phyloP scores from a whole-genome alignment of 768 basidiomycete species.

The Zangia roseola region DNA sequence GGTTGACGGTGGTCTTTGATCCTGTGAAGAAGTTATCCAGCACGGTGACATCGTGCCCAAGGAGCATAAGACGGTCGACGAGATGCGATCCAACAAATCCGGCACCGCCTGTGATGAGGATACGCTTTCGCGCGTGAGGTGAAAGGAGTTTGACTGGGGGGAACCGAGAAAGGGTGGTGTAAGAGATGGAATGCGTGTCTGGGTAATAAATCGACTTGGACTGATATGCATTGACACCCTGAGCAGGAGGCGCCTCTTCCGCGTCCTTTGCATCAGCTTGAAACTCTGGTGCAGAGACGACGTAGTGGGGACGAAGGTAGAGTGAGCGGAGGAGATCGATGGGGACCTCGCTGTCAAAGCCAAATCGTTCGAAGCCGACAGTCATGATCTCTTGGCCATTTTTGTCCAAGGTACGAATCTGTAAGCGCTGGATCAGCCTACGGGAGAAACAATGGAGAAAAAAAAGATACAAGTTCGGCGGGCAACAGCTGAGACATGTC shows the following conservation, averaged over 20 bases:
- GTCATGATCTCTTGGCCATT: slow-evolving; percentile 69
- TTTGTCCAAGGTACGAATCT: slow-evolving; percentile 72
- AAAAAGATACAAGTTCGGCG: slow-evolving; percentile 14
- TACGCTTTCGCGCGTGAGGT: slow-evolving; percentile 74
- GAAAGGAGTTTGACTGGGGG: slow-evolving; percentile 89
- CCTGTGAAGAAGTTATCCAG: slow-evolving; percentile 99
- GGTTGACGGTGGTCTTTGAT: slow-evolving; percentile 92
- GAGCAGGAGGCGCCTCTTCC: slow-evolving; percentile 38
- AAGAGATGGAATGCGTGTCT: slow-evolving; percentile 79
- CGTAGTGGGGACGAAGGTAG: slow-evolving; percentile 83
- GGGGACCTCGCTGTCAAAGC: slow-evolving; percentile 84
- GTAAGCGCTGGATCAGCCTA: slow-evolving; percentile 11
- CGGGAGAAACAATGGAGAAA: background rate
- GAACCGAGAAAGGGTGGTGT: slow-evolving; percentile 88
- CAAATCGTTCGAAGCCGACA: slow-evolving; percentile 85
- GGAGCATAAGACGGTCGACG: slow-evolving; percentile 94
- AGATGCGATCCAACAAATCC: slow-evolving; percentile 99
- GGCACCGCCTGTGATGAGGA: slow-evolving; percentile 95
- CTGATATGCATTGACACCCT: slow-evolving; percentile 54
- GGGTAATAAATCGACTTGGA: slow-evolving; percentile 88
- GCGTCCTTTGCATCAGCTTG: slow-evolving; percentile 40
- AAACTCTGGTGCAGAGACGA: slow-evolving; percentile 41
- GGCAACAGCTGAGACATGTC: slow-evolving; percentile 26
- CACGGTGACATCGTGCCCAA: slow-evolving; percentile 97
- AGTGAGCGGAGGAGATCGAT: slow-evolving; percentile 82